These are phyloP conservation scores for Crotalaria pallida DNA, from an alignment of 306 rosid species.

Conservation along the genomic window DNA sequence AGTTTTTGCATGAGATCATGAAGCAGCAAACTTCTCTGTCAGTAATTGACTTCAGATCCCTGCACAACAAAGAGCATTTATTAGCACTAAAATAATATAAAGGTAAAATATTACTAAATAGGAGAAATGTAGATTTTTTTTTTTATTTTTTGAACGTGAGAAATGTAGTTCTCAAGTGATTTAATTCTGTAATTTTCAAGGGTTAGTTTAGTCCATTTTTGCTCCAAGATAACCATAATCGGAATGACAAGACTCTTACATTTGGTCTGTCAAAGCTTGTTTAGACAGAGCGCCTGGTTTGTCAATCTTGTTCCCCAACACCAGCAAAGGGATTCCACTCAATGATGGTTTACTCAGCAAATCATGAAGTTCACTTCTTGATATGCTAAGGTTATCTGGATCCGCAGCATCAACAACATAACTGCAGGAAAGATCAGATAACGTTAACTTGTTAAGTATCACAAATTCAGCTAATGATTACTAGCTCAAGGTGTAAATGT, in stretches of 20 bases:
- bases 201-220: background rate
- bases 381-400: conserved; percentile 65
- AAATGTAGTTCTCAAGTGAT: background rate
- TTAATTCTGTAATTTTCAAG: background rate
- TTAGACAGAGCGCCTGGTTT: conserved; percentile 69
- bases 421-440: conserved; percentile 39
- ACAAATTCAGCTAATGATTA: background rate
- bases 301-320: conserved; percentile 88
- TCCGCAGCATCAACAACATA: conserved; percentile 96
- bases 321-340: conserved; percentile 80
- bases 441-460: background rate
- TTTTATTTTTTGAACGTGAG: too few species aligned
- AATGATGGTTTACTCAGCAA: conserved; percentile 70
- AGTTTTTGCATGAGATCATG: conserved; percentile 96
- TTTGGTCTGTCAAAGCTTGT: conserved; percentile 73
- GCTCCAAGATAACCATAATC: background rate
- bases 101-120: background rate
- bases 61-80: conserved; percentile 31
- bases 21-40: conserved; percentile 93
- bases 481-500: conserved; percentile 2
- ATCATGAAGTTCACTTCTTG: conserved; percentile 85
- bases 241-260: conserved; percentile 39
- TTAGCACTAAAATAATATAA: conserved; percentile 14
- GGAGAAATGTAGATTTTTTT: too few species aligned
- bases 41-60: conserved; percentile 71